These are phyloP conservation scores for Botryotinia convoluta DNA, from an alignment of 2,329 filamentous ascomycete genomes.

Conservation along the genomic window DNA sequence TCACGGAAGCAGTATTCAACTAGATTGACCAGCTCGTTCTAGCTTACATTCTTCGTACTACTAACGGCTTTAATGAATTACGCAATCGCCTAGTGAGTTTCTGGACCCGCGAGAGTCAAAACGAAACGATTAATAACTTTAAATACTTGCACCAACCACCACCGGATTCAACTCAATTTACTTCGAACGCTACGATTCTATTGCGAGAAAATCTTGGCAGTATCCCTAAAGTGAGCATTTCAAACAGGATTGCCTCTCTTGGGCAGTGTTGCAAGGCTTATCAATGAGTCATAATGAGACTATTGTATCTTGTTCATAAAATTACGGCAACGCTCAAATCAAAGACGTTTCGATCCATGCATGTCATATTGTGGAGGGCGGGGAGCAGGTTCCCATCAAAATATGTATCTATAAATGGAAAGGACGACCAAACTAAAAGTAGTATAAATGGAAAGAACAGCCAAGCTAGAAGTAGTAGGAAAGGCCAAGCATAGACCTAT, in stretches of 20 bases:
- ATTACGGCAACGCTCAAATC: neutral
- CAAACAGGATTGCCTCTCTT: neutral
- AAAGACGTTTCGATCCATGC: neutral
- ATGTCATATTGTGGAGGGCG: neutral
- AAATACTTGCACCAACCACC: neutral
- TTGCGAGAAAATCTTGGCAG: neutral
- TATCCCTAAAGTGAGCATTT: neutral
- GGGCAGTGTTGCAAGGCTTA: neutral
- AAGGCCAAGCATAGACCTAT: neutral
- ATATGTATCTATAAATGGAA: neutral
- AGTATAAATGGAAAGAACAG: neutral
- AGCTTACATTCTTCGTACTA: neutral
- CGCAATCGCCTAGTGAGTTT: neutral
- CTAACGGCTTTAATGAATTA: neutral
- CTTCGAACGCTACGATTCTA: neutral
- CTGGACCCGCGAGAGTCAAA: neutral
- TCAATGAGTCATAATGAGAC: too few relatives aligned
- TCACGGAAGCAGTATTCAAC: neutral
- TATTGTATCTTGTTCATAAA: too few relatives aligned
- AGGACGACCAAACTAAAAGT: neutral
- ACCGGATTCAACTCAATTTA: neutral
- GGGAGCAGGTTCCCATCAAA: neutral
- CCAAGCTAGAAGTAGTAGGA: neutral
- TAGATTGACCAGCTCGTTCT: neutral
- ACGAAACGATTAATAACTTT: neutral